Conservation (phyloP, 1,284 basidiomycete species). For the Malassezia restricta region DNA sequence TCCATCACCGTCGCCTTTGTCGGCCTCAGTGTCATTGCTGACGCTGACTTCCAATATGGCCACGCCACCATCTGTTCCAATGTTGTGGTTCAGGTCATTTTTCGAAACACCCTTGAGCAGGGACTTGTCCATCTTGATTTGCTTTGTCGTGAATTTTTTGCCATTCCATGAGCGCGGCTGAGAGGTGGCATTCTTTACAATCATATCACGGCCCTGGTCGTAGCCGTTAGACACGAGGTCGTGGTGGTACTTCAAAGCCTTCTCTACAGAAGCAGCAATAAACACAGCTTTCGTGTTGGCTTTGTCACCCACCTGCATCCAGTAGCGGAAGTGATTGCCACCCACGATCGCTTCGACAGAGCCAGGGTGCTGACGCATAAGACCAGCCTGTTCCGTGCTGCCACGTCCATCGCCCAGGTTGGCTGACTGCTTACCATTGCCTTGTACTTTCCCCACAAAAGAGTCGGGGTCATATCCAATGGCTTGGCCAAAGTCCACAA, state of each 20-base stretch:
- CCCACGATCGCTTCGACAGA: slow-evolving; percentile 34
- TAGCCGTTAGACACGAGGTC: slow-evolving; percentile 37
- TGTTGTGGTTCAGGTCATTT: slow-evolving; percentile 37
- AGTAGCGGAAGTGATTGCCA: slow-evolving; percentile 42
- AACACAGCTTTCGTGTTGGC: slow-evolving; percentile 35
- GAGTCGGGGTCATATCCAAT: slow-evolving; percentile 27
- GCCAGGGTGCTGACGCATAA: slow-evolving; percentile 30
- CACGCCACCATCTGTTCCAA: slow-evolving; percentile 32
- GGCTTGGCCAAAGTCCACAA: slow-evolving; percentile 24
- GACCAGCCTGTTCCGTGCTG: slow-evolving; percentile 25
- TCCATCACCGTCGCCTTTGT: neutral
- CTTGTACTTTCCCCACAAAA: neutral
- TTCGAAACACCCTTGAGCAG: slow-evolving; percentile 19
- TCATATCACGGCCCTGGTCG: slow-evolving; percentile 31
- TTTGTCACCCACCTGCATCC: slow-evolving; percentile 33
- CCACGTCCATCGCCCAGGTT: slow-evolving; percentile 44
- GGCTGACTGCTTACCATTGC: slow-evolving; percentile 29
- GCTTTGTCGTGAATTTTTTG: slow-evolving; percentile 24
- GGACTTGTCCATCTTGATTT: slow-evolving; percentile 12
- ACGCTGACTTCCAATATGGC: slow-evolving; percentile 31
- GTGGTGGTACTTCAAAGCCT: slow-evolving; percentile 22
- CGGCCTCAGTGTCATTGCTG: slow-evolving; percentile 1
- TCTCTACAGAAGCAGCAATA: slow-evolving; percentile 35
- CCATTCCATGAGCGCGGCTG: slow-evolving; percentile 17
- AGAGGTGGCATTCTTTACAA: slow-evolving; percentile 35